phyloP scores from a whole-genome alignment of 1,284 basidiomycete genomes.

The Austroboletus olivaceoglutinosus region DNA sequence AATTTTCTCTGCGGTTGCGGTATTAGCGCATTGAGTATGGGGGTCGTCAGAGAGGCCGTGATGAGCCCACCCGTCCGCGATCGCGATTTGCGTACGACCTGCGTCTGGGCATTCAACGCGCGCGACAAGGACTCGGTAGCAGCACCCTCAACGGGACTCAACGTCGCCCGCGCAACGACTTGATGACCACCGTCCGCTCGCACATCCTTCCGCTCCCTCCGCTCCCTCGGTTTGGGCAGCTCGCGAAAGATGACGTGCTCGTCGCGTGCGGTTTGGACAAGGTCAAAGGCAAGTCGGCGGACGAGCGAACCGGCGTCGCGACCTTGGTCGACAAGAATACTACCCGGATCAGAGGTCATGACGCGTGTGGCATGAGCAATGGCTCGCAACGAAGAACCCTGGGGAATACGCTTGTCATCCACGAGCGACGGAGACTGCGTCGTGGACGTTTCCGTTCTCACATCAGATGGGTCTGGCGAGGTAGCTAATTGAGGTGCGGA shows the following conservation, averaged over 20 bases:
- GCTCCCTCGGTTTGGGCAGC: constrained; percentile 41
- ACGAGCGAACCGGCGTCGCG: constrained; percentile 61
- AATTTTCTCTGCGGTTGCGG: constrained; percentile 49
- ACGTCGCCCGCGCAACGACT: constrained; percentile 39
- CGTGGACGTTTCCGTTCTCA: constrained; percentile 30
- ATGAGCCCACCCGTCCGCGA: constrained; percentile 33
- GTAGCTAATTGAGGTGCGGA: constrained; percentile 47
- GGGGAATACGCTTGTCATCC: constrained; percentile 37
- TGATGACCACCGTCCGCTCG: constrained; percentile 29
- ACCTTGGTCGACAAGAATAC: constrained; percentile 69
- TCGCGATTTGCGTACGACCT: constrained; percentile 38
- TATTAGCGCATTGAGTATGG: constrained; percentile 59
- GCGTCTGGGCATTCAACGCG: constrained; percentile 38
- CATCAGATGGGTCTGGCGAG: constrained; percentile 22
- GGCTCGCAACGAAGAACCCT: constrained; percentile 67
- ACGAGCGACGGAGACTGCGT: constrained; percentile 27
- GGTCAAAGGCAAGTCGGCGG: constrained; percentile 63
- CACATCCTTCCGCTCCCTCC: constrained; percentile 37
- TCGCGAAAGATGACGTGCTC: constrained; percentile 59
- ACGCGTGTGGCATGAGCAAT: constrained; percentile 85
- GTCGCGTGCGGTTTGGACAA: constrained; percentile 73
- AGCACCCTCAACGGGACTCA: constrained; percentile 42
- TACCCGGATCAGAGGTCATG: constrained; percentile 77
- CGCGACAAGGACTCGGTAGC: constrained; percentile 47
- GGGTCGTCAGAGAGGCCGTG: constrained; percentile 45